These are phyloP conservation scores for Clavispora fructus DNA, from an alignment of 805 yeast species.

Conservation along the genomic window DNA sequence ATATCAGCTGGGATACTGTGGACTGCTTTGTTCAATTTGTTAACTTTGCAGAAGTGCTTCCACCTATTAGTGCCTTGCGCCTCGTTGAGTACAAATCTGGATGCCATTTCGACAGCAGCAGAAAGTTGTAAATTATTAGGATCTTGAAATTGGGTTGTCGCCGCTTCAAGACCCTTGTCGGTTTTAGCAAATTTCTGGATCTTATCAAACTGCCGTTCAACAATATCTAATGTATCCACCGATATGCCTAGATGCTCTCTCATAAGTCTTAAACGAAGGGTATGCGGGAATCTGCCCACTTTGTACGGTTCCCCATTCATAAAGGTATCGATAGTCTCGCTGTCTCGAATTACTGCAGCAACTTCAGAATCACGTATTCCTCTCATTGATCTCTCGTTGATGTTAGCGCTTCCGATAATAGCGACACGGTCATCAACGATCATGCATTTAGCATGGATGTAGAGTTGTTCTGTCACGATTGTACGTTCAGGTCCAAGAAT, in stretches of 20 bases:
- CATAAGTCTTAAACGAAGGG: conserved; percentile 86
- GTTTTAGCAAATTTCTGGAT: conserved; percentile 44
- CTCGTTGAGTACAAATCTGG: conserved; percentile 58
- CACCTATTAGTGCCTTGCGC: conserved; percentile 46
- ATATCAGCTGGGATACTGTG: conserved; percentile 1
- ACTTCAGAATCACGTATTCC: conserved; percentile 94
- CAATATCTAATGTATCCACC: conserved; percentile 76
- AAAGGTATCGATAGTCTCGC: conserved; percentile 57
- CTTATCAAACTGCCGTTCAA: conserved; percentile 62
- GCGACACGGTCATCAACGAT: conserved; percentile 91
- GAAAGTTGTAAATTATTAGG: conserved; percentile 39
- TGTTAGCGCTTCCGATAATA: conserved; percentile 94
- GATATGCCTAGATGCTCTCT: conserved; percentile 95
- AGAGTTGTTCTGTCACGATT: conserved; percentile 83
- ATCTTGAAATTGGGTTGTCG: conserved; percentile 37
- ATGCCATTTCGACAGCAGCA: conserved; percentile 70
- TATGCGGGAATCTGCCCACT: conserved; percentile 87
- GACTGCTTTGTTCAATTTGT: conserved; percentile 1
- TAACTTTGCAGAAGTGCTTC: conserved; percentile 25
- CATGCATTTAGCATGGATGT: conserved; percentile 89
- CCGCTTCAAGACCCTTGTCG: conserved; percentile 35
- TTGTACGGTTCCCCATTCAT: conserved; percentile 81
- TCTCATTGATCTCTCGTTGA: conserved; percentile 93
- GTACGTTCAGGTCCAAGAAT: conserved; percentile 70
- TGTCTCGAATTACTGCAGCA: conserved; percentile 83